Base-by-base conservation (phyloP, 2,329 filamentous ascomycete species). In the Microsporum canis region DNA sequence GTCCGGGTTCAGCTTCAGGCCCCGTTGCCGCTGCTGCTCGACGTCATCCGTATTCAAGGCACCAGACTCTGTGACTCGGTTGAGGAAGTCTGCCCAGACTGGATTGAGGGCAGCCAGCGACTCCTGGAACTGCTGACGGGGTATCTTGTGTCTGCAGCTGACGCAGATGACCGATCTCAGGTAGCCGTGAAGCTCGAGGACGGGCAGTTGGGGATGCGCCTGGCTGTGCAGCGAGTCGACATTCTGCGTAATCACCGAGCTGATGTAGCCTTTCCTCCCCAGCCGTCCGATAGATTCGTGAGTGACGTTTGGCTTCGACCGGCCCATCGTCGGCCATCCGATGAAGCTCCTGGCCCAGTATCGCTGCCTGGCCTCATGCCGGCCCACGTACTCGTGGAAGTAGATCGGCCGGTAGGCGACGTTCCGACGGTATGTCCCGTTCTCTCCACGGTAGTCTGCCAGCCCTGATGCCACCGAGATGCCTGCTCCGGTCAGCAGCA, bases 261-360 rank as follows among this genome's bases (percentile, higher is more conserved):
- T 82, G 47, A 96, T 78, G 57, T 91, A 75, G 1, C 91, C 91
- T 66, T 94, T 77, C 3, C 81, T 74, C 2, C 84, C 88, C 39
- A 97, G 77, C 65, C 87, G 81, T 59, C 83, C 80, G 61, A 97
- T 82, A 1, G 91, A 90, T 71, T 83, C 80, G 75, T 99, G 94
- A 1, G 85, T 86, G 2, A 78, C 76, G 70, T 97, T 97, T 10
- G 92, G 91, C 62, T 77, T 78, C n/a, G 90, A 89, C 64, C 84
- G 86, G 69, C 88, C 78, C 66, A 97, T 77, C 51, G 84, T 90
- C 3, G 89, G 86, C 91, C 91, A 97, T 41, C 94, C 94, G 23
- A 99, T 77, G 73, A 95, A 99, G 70, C 89, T 95, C 57, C 94
- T 79, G 0, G 94, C 92, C 94, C 94, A 99, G 72, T 99, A 99